Evolutionary conservation across 148 eudicot species (phyloP).

Genomic region (Rhododendron ferrugineum): DNA sequence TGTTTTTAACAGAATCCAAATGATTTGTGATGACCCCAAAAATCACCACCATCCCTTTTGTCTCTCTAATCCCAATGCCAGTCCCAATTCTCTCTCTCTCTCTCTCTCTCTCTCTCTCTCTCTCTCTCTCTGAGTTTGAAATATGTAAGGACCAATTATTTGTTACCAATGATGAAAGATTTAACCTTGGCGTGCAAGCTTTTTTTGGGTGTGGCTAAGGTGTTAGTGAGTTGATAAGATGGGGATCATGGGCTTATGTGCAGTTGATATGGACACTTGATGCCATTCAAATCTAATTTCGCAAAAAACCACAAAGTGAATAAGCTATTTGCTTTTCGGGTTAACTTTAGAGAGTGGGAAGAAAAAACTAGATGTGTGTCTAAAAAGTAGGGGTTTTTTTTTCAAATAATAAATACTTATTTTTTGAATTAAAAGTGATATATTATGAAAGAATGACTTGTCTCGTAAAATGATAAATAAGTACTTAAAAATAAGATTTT

Average conservation of each 20-base stretch:
- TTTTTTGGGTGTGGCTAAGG: neutral
- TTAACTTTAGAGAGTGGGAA: neutral
- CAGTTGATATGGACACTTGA: neutral
- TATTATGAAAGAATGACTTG: no score
- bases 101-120: neutral
- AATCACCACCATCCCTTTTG: neutral
- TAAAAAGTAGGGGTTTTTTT: neutral
- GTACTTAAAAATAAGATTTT: no score
- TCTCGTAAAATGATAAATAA: no score
- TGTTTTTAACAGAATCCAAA: neutral
- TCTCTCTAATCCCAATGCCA: neutral
- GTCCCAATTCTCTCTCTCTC: neutral
- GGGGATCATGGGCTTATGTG: neutral
- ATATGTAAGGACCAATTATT: neutral
- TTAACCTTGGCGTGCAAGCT: constrained; percentile 8
- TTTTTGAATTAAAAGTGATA: no score
- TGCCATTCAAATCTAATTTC: neutral
- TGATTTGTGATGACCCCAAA: constrained; percentile 6
- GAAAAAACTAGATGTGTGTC: neutral
- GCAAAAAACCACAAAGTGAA: neutral
- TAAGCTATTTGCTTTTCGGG: neutral
- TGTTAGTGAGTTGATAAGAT: neutral
- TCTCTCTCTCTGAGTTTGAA: neutral
- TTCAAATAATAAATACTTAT: no score
- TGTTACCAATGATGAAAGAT: constrained; percentile 1